Percentiles rank a stretch among this genome's conserved stretches.
phyloP scores from a whole-genome alignment of 441 rosid genomes.

The Adansonia rubrostipa region DNA sequence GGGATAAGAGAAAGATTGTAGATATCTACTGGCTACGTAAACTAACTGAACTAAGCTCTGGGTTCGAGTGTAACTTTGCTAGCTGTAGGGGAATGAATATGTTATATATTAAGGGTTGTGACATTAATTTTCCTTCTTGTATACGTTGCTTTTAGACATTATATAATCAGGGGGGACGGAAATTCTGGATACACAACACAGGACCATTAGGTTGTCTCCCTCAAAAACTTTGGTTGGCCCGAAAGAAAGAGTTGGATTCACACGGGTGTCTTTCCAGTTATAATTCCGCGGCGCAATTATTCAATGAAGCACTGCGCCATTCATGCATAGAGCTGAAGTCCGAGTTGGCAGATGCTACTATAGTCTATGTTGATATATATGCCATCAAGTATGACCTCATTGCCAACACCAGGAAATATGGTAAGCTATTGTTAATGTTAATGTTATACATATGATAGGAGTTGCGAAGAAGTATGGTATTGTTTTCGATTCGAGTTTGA shows the following conservation, averaged over 20 bases:
- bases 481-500: too few species aligned
- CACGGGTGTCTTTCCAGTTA: conserved; percentile 62
- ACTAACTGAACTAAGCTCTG: too few species aligned
- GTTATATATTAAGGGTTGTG: too few species aligned
- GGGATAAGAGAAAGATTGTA: too few species aligned
- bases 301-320: conserved; percentile 56
- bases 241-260: conserved; percentile 49
- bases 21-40: too few species aligned
- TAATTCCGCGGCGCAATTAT: conserved; percentile 63
- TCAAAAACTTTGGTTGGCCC: conserved; percentile 64
- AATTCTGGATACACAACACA: conserved; percentile 87
- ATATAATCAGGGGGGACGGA: conserved; percentile 69
- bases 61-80: too few species aligned
- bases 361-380: conserved; percentile 74
- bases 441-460: too few species aligned
- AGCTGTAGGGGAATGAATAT: too few species aligned
- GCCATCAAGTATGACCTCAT: conserved; percentile 75
- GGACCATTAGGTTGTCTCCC: conserved; percentile 90
- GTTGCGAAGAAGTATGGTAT: too few species aligned
- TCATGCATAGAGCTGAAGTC: conserved; percentile 53
- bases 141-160: conserved; percentile 39
- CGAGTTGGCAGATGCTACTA: conserved; percentile 50
- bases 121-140: too few species aligned
- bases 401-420: conserved; percentile 56
- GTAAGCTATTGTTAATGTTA: conserved; percentile 34